Base-by-base conservation (phyloP, 495 filamentous ascomycete genomes). In the Lasiosphaeria miniovina region DNA sequence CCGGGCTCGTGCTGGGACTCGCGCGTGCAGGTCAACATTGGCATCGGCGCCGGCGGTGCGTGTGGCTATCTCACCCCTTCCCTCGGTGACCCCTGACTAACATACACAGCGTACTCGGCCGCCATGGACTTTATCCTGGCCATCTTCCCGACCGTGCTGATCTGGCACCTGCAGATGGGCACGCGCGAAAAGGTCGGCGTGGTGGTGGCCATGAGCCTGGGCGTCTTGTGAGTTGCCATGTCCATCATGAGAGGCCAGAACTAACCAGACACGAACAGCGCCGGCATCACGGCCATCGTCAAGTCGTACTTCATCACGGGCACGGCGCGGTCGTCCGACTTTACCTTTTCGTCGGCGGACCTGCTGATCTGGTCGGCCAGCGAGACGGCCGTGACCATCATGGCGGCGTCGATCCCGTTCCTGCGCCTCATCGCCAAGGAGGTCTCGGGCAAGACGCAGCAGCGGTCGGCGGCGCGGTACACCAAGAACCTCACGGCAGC, bases 131-230 rank as follows among this genome's bases (percentile, higher is more conserved):
- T 77, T 41, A 50, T 55, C 3, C 74, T 77, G 40, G 70, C 74
- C 6, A 45, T 61, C 4, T 57, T 76, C 24, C 72, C 74, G 6
- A 72, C 68, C 65, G 61, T 69, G 35, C 33, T 75, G 6, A 69
- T 76, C 12, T 68, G 65, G 62, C 63, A 71, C 38, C 58, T 76
- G 46, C 66, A 68, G 51, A 72, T 76, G 72, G 68, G 51, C 41
- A 71, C 33, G 15, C 60, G 62, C 7, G 74, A 75, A 52, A 66
- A 65, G 55, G 49, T 75, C 32, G 72, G 74, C 24, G 71, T 76
- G n/a, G 61, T 68, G 4, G 61, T 71, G 15, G 72, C 69, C 5
- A 74, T 76, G 74, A 76, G 74, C 43, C 63, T 73, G 36, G 74
- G 74, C 45, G 56, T 70, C 38, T 69, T 74, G 73, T 76, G 65